Evolutionary conservation across 148 eudicot species (phyloP), one percentile per base, ranked within the genome.

Genomic region (Beta vulgaris): DNA sequence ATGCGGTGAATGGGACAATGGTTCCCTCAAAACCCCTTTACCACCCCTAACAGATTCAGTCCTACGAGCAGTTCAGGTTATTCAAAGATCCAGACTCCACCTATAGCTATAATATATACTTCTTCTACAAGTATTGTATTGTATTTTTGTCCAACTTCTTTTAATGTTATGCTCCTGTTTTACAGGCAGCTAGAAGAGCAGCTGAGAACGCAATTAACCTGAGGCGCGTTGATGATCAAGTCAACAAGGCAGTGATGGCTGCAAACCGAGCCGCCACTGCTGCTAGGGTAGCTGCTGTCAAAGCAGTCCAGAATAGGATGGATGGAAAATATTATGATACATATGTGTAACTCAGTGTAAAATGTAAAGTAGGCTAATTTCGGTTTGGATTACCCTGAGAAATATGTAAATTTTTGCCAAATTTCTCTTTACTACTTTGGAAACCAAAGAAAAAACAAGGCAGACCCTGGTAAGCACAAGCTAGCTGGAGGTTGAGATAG

Each of bases 251-350:
- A 13, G 93, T 91, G 26, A 67, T 70, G 76, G 97, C 93, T 18
- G 92, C 98, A 23, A 91, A 94, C 74, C 77, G 91, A 78, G 96
- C 98, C 10, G 98, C 97, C 57, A 94, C 89, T 37, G 97, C 97
- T 13, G 98, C 97, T 49, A 87, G 97, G 71, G 97, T 94, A 26
- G 96, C 97, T n/a, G 96, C 98, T 65, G 87, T 94, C 6, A 94
- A 90, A 84, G 97, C 98, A 42, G 97, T 94, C 43, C 98, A 90
- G 71, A 91, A 84, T 78, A 78, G 89, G 21, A 82, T 85, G 76
- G 87, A 89, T 48, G 91, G 85, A n/a, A 85, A 88, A 59, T 83
- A 82, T 83, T 85, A 85, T 36, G 90, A 86, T 44, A 84, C 84
- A 72, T 83, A 87, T 43, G 73, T 25, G 46, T 88, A 60, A 10